A percentile compares a stretch with the other conserved stretches of the same genome.
phyloP scores from a whole-genome alignment of 1,284 basidiomycete species.

The Farysia itapuensis region DNA sequence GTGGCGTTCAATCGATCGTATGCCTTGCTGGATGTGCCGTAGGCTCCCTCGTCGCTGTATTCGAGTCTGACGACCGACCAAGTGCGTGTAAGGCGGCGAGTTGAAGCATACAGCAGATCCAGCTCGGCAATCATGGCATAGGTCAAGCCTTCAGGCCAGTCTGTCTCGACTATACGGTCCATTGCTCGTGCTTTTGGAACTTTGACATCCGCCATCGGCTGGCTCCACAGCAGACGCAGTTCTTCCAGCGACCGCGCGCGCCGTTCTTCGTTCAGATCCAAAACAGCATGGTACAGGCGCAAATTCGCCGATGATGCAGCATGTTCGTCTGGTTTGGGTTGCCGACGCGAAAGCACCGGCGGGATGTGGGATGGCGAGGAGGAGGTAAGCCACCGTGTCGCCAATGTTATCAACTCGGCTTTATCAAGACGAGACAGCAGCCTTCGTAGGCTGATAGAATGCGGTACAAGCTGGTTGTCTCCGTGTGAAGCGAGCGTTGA shows the following conservation, averaged over 20 bases:
- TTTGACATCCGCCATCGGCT: constrained; percentile 36
- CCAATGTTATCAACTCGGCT: constrained; percentile 20
- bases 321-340: constrained; percentile 15
- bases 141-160: constrained; percentile 45
- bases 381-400: constrained; percentile 25
- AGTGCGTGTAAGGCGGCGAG: constrained; percentile 10
- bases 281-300: constrained; percentile 22
- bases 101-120: constrained; percentile 14
- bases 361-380: constrained; percentile 18
- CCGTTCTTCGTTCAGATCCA: constrained; percentile 38
- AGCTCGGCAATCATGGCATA: constrained; percentile 43
- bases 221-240: constrained; percentile 30
- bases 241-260: constrained; percentile 32
- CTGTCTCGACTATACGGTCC: constrained; percentile 38
- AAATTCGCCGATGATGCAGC: constrained; percentile 21
- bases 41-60: constrained; percentile 23
- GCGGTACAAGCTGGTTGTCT: constrained; percentile 19
- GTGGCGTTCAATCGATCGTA: constrained; percentile 18
- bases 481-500: constrained; percentile 22
- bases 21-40: constrained; percentile 5
- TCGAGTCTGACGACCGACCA: constrained; percentile 37
- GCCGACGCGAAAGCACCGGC: constrained; percentile 31
- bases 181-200: constrained; percentile 41
- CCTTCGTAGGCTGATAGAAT: constrained; percentile 25
- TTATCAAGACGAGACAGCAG: constrained; percentile 32